Percentiles rank a stretch among this genome's conserved stretches.
Conservation (phyloP, 441 rosid species). For the Populus hybrid region DNA sequence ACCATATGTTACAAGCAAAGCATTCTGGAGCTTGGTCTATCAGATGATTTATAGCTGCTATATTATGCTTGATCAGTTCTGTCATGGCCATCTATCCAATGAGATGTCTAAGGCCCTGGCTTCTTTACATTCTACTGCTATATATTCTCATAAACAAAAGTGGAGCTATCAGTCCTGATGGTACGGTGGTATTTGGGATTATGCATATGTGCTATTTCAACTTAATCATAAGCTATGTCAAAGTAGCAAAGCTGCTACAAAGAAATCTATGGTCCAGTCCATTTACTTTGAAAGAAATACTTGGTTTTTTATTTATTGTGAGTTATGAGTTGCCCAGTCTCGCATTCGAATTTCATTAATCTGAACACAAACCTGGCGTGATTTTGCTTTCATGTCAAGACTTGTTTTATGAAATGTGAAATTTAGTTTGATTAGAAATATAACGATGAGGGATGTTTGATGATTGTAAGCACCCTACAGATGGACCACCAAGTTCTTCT, state of each 20-base stretch:
- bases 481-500: neutral
- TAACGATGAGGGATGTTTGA: neutral
- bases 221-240: neutral
- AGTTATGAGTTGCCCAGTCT: neutral
- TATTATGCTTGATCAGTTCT: constrained; percentile 68
- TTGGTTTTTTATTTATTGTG: neutral
- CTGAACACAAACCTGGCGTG: neutral
- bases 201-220: neutral
- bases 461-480: constrained; percentile 5
- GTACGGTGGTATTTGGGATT: constrained; percentile 37
- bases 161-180: constrained; percentile 79
- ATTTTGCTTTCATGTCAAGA: neutral
- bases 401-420: neutral
- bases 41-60: constrained; percentile 61
- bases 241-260: neutral
- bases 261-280: neutral
- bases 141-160: constrained; percentile 35
- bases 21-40: constrained; percentile 39
- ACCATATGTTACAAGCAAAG: constrained; percentile 41
- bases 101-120: constrained; percentile 52
- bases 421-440: neutral
- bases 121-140: constrained; percentile 53
- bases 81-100: constrained; percentile 64
- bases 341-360: neutral
- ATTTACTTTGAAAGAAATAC: neutral